Base-by-base conservation (phyloP, 2,329 filamentous ascomycete genomes). In the Arthrobotrys entomopaga region DNA sequence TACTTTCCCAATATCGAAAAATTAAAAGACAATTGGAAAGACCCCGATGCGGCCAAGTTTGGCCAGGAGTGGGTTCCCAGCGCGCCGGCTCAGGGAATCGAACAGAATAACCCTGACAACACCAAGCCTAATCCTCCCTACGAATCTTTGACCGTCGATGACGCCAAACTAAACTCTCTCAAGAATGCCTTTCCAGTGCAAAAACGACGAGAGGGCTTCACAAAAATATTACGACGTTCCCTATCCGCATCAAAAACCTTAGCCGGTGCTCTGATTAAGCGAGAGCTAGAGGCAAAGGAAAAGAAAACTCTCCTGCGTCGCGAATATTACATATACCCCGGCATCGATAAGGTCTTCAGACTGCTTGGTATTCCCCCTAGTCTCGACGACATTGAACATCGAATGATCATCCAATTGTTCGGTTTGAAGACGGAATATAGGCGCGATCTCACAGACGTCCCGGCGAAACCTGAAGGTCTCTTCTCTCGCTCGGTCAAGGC, bases 201-300 rank as follows among this genome's bases (percentile, higher is more conserved):
- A 46, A 54, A 54, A 19, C 52, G 52, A 19, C 52, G 40, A 20
- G 52, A 40, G 6, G 52, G 52, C 13, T 54, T 54, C 52, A 54
- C 11, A 16, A 54, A 54, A 40, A 16, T 54, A 3, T 6, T 50
- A 3, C n/a, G 19, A 13, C 46, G 46, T 22, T 20, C 46, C 19
- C 20, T 16, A 20, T 22, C 3, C 19, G 46, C 15, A 5, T 50
- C 46, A 19, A 50, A 50, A 11, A 50, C 19, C 2, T 16, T 16
- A 3, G 8, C 48, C 22, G 56, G 29, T 0, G 56, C 56, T 20
- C 4, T 48, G 13, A 22, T 2, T n/a, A 59, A 59, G 13, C 34
- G 53, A 3, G 53, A 57, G 42, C 20, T 40, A 2, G 8, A 10
- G 10, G 13, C 15, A 11, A 13, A 43, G 4, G 16, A 3, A 34